Base-by-base conservation (phyloP, 495 filamentous ascomycete genomes). In the Neurospora tetrasperma region DNA sequence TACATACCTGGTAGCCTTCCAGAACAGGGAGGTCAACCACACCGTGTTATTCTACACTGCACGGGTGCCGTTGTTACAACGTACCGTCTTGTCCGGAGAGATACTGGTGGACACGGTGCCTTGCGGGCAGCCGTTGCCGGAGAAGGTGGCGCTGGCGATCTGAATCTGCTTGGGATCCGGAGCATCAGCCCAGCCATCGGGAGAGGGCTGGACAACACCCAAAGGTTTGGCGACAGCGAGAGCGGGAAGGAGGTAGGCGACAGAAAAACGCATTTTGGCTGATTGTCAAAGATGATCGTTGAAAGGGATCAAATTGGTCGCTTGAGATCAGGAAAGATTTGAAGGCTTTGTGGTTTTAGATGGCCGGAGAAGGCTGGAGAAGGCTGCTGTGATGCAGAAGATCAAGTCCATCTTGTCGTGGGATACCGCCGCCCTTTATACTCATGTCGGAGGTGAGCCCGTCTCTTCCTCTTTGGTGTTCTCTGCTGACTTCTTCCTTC, bases 121-220 rank as follows among this genome's bases (percentile, higher is more conserved):
- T 77, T 88, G 85, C 31, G 85, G 85, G 78, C 87, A 89, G 38
- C 87, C 87, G 76, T 84, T 88, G 71, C 88, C 88, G 70, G 85
- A 90, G 70, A 88, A 90, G 18, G 86, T 88, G 46, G 86, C 88
- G 40, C 84, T 86, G 74, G 87, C 39, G 78, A 86, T 84, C 79
- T 79, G 79, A 76, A 88, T 87, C 74, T 83, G 73, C 71, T 75
- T 78, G 69, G 78, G 81, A 73, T 80, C 79, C 71, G 81, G 85
- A 48, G 70, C 74, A 74, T 81, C 81, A 38, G 74, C 78, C 78
- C 74, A 75, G 73, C 77, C 79, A 73, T 82, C 76, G 71, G 76
- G 73, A 39, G 74, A 74, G 27, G 74, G 73, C 10, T 72, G 66
- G 35, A 75, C 71, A 70, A 75, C 71, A 54, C 73, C 77, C 41